phyloP scores from a whole-genome alignment of 495 filamentous ascomycete genomes.

The Penicillium bovifimosum region DNA sequence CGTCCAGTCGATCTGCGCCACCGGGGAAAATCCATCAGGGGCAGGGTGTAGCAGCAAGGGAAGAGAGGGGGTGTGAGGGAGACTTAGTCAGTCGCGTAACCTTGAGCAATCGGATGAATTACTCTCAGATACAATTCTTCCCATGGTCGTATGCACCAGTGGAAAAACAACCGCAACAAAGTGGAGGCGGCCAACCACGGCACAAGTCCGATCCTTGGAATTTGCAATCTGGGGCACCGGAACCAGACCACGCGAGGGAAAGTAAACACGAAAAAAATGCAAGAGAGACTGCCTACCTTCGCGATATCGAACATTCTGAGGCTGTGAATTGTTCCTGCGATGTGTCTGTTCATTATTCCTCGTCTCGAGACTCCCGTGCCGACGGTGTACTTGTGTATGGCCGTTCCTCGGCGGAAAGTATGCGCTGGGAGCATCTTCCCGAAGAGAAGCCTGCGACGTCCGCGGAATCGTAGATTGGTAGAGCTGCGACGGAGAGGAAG shows the following conservation, averaged over 20 bases:
- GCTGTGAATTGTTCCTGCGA: slow-evolving; percentile 23
- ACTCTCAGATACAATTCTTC: background rate
- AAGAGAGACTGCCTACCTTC: slow-evolving; percentile 26
- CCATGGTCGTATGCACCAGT: background rate
- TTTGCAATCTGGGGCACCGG: slow-evolving; percentile 19
- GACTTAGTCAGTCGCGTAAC: background rate
- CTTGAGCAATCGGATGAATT: too few species aligned
- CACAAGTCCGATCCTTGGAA: slow-evolving; percentile 22
- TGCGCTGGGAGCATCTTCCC: slow-evolving; percentile 15
- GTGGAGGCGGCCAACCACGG: slow-evolving; percentile 23
- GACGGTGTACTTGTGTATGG: slow-evolving; percentile 16
- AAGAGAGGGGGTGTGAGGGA: slow-evolving; percentile 8
- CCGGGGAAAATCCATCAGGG: slow-evolving; percentile 24
- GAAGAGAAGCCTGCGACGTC: slow-evolving; percentile 8
- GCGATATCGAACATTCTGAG: slow-evolving; percentile 19
- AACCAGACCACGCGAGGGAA: slow-evolving; percentile 9
- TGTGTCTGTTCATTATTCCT: slow-evolving; percentile 18
- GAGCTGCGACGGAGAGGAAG: slow-evolving; percentile 14
- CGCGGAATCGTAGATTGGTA: slow-evolving; percentile 10
- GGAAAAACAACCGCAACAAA: slow-evolving; percentile 8
- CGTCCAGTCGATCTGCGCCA: slow-evolving; percentile 36
- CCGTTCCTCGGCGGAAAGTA: slow-evolving; percentile 18
- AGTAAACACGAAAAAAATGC: slow-evolving; percentile 3
- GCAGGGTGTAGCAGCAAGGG: background rate
- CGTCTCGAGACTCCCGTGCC: slow-evolving; percentile 22